Evolutionary conservation across 176 grass and related monocot genomes (phyloP), one percentile per base, ranked within the genome.

Genomic region (Carex littledalei): DNA sequence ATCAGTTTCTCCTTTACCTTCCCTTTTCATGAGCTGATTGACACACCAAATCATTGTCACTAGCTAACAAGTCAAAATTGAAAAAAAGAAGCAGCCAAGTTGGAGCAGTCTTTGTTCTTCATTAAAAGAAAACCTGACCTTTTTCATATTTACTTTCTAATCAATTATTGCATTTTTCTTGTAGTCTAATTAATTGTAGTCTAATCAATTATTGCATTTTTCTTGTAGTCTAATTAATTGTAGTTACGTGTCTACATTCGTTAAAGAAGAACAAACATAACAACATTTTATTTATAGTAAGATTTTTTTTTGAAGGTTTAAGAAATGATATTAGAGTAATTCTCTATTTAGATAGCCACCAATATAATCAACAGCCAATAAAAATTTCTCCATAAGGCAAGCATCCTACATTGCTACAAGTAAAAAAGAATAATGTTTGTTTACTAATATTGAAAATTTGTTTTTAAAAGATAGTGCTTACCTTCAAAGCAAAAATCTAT

Each of bases 11-110:
- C 12, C 21, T 77, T 77, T 55, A 26, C 21, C 49, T 77, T 22
- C 29, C 73, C 73, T 77, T 77, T 77, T 77, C 24, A 55, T 77
- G 73, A 77, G 49, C 67, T 77, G 11, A 77, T 77, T 77, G 22
- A 24, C 72, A 7, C 22, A 31, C 5, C 73, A 77, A 8, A 16
- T 53, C 49, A 14, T 55, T 55, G 22, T 77, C 73, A 53, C 49
- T 77, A 50, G 47, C 47, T 50, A 77, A 53, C 71, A 75, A 77
- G 11, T 26, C 45, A 52, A 31, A 77, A 6, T 16, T 31, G 47
- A 3, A 70, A 34, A 66, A 15, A 47, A 15, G 24, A 24, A n/a
- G 18, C 20, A 8, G 20, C 45, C 71, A 75, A 77, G 49, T 77
- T 77, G 45, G 45, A 77, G 73, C 49, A 17, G 12, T 31, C 22